Evolutionary conservation across 2,329 filamentous ascomycete genomes (phyloP).

Genomic region (Cladophialophora chaetospira): DNA sequence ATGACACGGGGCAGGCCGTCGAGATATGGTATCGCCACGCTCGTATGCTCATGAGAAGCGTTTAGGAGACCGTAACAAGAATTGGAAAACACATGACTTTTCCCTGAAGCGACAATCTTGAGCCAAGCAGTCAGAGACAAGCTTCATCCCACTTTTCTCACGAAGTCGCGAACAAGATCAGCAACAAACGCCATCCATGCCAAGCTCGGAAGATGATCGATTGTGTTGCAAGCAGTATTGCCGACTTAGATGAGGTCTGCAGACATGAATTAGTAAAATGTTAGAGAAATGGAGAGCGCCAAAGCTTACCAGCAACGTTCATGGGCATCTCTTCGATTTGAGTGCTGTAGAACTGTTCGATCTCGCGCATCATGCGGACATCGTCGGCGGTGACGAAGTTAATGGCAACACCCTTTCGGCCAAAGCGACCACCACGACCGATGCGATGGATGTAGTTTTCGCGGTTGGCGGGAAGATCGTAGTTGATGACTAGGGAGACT

Average conservation of each 20-base stretch:
- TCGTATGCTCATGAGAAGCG: conserved; percentile 26
- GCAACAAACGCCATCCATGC: conserved; percentile 36
- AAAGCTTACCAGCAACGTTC: conserved; percentile 68
- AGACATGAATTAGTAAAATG: conserved; percentile 18
- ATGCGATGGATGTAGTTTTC: conserved; percentile 99
- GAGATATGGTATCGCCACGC: conserved; percentile 26
- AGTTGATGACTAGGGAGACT: conserved; percentile 99
- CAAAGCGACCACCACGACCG: conserved; percentile 98
- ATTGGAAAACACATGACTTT: conserved; percentile 30
- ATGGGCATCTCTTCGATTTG: conserved; percentile 99
- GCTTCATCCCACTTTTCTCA: conserved; percentile 38
- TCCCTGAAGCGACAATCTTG: conserved; percentile 26
- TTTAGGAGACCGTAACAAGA: conserved; percentile 7
- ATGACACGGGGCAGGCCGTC: conserved; percentile 20
- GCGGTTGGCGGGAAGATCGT: conserved; percentile 96
- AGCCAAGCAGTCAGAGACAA: conserved; percentile 36
- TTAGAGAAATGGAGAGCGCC: conserved; percentile 3
- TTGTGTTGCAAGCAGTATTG: conserved; percentile 12
- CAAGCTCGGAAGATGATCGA: conserved; percentile 18
- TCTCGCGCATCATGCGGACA: conserved; percentile 99
- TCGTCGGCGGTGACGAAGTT: conserved; percentile 99
- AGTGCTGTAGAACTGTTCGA: conserved; percentile 99
- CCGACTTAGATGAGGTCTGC: conserved; percentile 37
- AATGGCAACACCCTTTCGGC: conserved; percentile 99
- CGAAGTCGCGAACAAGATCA: conserved; percentile 22